Conservation (phyloP, 306 rosid genomes). For the Prunus padus region DNA sequence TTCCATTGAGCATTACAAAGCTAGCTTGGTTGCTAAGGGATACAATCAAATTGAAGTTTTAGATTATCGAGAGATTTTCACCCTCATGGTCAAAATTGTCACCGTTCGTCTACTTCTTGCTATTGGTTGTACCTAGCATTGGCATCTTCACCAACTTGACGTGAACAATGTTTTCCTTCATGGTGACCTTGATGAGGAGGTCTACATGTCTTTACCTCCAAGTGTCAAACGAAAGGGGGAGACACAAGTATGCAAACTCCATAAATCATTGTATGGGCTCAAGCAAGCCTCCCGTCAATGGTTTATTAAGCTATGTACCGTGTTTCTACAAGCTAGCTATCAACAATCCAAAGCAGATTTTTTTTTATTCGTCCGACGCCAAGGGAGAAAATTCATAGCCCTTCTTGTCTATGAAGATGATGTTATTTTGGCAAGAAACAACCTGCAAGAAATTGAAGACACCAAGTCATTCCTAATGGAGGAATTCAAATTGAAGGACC, state of each 20-base stretch:
- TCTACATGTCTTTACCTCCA: background rate
- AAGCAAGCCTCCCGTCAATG: background rate
- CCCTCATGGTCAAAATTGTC: background rate
- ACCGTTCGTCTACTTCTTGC: fast-evolving
- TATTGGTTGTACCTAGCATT: fast-evolving
- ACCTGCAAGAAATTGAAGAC: background rate
- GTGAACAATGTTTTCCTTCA: background rate
- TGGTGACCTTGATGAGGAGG: background rate
- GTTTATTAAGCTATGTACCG: background rate
- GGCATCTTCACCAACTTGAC: background rate
- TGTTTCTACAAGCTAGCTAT: background rate
- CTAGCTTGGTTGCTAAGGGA: background rate
- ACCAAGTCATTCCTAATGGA: background rate
- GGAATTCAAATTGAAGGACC: background rate
- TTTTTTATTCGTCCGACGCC: background rate
- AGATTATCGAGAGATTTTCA: fast-evolving
- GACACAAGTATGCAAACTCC: background rate
- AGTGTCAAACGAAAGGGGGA: background rate
- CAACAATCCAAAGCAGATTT: background rate
- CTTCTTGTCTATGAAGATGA: background rate
- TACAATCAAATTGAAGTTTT: background rate
- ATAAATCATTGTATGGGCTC: background rate
- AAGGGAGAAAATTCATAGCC: background rate
- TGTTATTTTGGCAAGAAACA: background rate
- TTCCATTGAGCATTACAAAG: background rate